Percentiles rank a stretch among this genome's conserved stretches.
These are phyloP conservation scores for Quercus engelmannii DNA, from an alignment of 306 rosid genomes.

Conservation along the genomic window DNA sequence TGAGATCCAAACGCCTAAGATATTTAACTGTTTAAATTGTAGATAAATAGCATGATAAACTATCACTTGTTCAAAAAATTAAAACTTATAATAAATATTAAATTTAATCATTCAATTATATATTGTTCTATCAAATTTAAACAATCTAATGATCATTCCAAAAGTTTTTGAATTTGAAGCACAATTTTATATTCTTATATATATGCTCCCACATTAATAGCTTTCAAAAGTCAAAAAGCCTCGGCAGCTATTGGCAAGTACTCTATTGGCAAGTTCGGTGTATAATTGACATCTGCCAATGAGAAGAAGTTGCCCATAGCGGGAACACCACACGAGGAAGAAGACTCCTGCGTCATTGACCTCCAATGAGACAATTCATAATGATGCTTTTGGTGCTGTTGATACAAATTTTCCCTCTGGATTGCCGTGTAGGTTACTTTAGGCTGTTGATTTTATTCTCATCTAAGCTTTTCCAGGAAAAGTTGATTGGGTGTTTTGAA, in stretches of 20 bases:
- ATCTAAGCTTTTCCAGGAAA: not conserved
- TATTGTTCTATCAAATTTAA: not conserved
- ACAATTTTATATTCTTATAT: not conserved
- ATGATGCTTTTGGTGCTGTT: slow-evolving; percentile 5
- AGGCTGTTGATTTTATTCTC: slow-evolving; percentile 1
- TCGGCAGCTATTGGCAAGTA: slow-evolving; percentile 2
- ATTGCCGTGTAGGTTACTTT: not conserved
- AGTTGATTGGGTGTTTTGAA: slow-evolving; percentile 4
- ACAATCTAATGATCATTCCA: not conserved
- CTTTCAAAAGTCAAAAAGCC: not conserved
- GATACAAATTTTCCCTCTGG: not conserved
- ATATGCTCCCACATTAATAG: not conserved
- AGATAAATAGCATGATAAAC: too few relatives aligned
- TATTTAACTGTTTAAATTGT: too few relatives aligned
- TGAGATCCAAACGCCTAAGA: too few relatives aligned
- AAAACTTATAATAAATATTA: too few relatives aligned
- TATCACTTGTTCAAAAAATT: too few relatives aligned
- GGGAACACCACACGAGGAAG: not conserved
- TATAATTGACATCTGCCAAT: not conserved
- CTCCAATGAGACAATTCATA: slow-evolving; percentile 20
- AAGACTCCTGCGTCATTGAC: slow-evolving; percentile 14
- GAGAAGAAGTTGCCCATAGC: not conserved
- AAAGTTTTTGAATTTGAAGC: not conserved
- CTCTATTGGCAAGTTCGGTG: not conserved
- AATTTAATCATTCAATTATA: too few relatives aligned